These are phyloP conservation scores for Tetracladium marchalianum DNA, from an alignment of 495 filamentous ascomycete genomes.

Conservation along the genomic window DNA sequence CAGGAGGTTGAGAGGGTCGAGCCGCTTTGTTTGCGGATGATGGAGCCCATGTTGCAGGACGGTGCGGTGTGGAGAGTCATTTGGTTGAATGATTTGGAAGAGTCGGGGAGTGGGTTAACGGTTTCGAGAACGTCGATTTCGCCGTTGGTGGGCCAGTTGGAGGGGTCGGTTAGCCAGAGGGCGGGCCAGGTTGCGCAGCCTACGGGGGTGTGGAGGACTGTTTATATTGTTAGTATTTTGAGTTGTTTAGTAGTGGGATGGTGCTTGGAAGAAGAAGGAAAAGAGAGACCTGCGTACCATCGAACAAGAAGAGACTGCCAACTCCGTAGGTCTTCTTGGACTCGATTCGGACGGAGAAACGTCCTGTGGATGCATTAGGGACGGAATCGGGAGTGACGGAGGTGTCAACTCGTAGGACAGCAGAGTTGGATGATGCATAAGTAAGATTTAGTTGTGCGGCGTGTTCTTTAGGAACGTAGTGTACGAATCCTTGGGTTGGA, in stretches of 20 bases:
- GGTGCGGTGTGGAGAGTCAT: slow-evolving; percentile 58
- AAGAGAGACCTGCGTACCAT: slow-evolving; percentile 22
- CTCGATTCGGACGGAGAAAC: slow-evolving; percentile 44
- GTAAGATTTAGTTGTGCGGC: slow-evolving; percentile 39
- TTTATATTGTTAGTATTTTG: neutral
- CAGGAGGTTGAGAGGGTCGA: slow-evolving; percentile 38
- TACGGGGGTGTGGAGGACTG: slow-evolving; percentile 11
- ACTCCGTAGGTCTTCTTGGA: slow-evolving; percentile 38
- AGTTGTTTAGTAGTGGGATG: neutral
- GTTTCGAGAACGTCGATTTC: slow-evolving; percentile 72
- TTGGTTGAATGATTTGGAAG: slow-evolving; percentile 37
- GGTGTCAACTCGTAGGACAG: slow-evolving; percentile 42
- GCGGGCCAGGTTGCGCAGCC: slow-evolving; percentile 46
- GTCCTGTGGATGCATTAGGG: slow-evolving; percentile 31
- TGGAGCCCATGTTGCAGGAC: slow-evolving; percentile 43
- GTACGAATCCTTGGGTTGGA: slow-evolving; percentile 41
- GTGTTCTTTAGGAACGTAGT: slow-evolving; percentile 26
- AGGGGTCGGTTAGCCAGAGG: slow-evolving; percentile 39
- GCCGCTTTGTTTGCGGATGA: slow-evolving; percentile 35
- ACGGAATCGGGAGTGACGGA: slow-evolving; percentile 20
- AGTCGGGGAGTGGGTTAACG: slow-evolving; percentile 43
- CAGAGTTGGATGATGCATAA: slow-evolving; percentile 32
- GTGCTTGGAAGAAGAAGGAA: slow-evolving; percentile 34
- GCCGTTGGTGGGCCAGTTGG: slow-evolving; percentile 57
- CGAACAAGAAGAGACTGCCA: slow-evolving; percentile 43